Conservation (phyloP, 495 filamentous ascomycete genomes). For the Pyronema omphalodes region DNA sequence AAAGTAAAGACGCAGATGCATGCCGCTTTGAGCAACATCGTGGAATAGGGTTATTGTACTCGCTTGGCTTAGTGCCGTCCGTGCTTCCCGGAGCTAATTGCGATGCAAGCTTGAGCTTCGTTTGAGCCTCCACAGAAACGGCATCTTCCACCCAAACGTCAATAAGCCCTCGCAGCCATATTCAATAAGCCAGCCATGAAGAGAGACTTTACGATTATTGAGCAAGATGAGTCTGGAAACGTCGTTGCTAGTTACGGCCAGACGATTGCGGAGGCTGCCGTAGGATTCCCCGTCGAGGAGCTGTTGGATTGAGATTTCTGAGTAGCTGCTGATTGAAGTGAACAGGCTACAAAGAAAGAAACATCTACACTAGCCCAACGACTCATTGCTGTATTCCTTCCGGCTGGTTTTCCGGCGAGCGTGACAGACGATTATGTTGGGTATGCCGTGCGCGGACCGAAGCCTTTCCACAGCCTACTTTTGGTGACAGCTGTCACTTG, state of each 20-base stretch:
- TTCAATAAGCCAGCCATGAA: background rate
- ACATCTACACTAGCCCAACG: slow-evolving; percentile 4
- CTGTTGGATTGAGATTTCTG: background rate
- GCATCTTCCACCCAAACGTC: too few species aligned
- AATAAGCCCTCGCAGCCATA: too few species aligned
- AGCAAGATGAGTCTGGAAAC: slow-evolving; percentile 36
- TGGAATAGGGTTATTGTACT: too few species aligned
- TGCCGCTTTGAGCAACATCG: too few species aligned
- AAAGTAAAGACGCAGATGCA: too few species aligned
- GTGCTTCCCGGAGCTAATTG: too few species aligned
- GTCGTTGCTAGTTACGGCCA: slow-evolving; percentile 24
- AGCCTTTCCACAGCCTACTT: background rate
- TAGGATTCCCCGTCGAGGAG: background rate
- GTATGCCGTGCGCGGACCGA: slow-evolving; percentile 9
- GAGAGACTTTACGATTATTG: slow-evolving; percentile 13
- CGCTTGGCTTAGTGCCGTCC: too few species aligned
- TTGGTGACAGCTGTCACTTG: too few species aligned
- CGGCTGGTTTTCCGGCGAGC: slow-evolving; percentile 76
- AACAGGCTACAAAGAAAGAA: background rate
- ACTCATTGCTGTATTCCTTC: slow-evolving; percentile 65
- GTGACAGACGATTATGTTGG: slow-evolving; percentile 77
- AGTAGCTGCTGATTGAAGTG: background rate
- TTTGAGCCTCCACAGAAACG: too few species aligned
- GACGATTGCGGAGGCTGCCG: background rate
- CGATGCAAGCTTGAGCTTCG: too few species aligned